These are phyloP conservation scores for Tuctoria greenei DNA, from an alignment of 176 grass and related monocot species.

Conservation along the genomic window DNA sequence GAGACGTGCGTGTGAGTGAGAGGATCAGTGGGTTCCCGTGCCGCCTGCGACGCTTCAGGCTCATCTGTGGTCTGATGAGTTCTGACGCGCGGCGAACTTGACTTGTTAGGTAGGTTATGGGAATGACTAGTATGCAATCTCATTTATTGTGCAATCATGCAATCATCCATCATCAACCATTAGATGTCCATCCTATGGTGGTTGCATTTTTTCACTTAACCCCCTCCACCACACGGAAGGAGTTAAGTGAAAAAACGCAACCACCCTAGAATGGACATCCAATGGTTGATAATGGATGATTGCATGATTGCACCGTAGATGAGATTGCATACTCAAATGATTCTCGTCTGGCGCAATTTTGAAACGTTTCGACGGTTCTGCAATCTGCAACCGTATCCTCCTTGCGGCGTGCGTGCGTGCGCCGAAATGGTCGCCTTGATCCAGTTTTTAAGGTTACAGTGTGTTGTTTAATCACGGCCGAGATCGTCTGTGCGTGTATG, in stretches of 20 bases:
- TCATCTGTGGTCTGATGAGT: not conserved
- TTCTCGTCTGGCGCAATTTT: not conserved
- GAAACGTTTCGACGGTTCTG: constrained; percentile 33
- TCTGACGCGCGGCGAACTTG: constrained; percentile 8
- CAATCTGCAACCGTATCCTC: constrained; percentile 4
- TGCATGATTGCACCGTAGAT: too few species aligned
- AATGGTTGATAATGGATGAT: too few species aligned
- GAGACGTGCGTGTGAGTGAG: constrained; percentile 4
- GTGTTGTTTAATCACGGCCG: not conserved
- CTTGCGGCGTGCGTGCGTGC: constrained; percentile 18
- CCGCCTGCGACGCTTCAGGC: constrained; percentile 1
- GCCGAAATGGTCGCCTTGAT: constrained; percentile 27
- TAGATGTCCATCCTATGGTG: too few species aligned
- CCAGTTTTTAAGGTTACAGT: constrained; percentile 33
- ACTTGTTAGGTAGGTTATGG: too few species aligned
- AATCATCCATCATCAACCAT: too few species aligned
- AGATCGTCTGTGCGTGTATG: not conserved
- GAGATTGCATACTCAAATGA: too few species aligned
- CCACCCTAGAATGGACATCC: too few species aligned
- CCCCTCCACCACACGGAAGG: too few species aligned
- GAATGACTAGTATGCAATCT: too few species aligned
- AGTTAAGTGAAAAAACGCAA: too few species aligned
- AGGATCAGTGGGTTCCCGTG: constrained; percentile 15
- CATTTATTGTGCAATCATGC: too few species aligned
- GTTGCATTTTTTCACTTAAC: too few species aligned